Base-by-base conservation (phyloP, 176 grass and related monocot genomes). In the Carex cristatella region DNA sequence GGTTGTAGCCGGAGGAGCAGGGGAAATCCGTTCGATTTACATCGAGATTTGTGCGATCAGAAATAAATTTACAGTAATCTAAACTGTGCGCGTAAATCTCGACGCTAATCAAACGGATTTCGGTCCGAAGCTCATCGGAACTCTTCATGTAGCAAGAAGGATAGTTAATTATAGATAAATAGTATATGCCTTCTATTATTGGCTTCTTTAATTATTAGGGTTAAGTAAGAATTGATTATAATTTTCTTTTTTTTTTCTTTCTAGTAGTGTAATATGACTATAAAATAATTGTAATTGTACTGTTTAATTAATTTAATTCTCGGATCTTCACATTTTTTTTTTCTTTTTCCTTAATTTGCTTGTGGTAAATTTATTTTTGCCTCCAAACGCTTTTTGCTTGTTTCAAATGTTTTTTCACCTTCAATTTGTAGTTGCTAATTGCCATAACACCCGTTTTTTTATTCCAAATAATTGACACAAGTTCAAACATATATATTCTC, bases 81-180 rank as follows among this genome's bases (percentile, higher is more conserved):
- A 48, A 48, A 48, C 46, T 8, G 7, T 9, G 0, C 1, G 48
- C 48, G 2, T 49, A 2, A 49, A 49, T 49, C 48, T 49, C 1
- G 48, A 49, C 0, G 9, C 48, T 9, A 49, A 49, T 49, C 48
- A 0, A 49, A 49, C 48, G 9, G 48, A 10, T 48, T 48, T 48
- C 1, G 7, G 7, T 48, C 7, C 7, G 7, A 48, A 9, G 44
- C 44, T 48, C 7, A 49, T 49, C 48, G 1, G 1, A 49, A 49
- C 7, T 49, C 8, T 49, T 9, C 8, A 10, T 49, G 48, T 49
- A 49, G 48, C 48, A 49, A 49, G 46, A 49, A 49, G 48, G 61
- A 64, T 42, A 71, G 68, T 72, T 72, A 72, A 35, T 84, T 57
- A 33, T 68, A 71, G 44, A 84, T 84, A 1, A 37, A 55, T 73